phyloP scores from a whole-genome alignment of 768 basidiomycete species.

The Cantharellus anzutake region DNA sequence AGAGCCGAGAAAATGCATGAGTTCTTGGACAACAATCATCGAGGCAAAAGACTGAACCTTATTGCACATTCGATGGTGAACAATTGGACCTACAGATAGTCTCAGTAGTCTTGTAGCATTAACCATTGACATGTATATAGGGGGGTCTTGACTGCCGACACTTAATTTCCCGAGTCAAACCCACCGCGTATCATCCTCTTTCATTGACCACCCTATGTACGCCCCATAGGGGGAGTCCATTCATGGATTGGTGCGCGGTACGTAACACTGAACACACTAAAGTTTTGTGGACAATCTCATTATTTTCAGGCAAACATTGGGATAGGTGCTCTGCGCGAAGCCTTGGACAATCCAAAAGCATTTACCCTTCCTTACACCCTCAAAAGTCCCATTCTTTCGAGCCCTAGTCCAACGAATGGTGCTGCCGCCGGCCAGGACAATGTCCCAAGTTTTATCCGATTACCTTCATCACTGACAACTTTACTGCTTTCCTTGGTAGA shows the following conservation, averaged over 20 bases:
- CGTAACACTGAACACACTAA: conserved; percentile 15
- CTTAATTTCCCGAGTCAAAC: conserved; percentile 70
- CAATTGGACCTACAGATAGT: neutral
- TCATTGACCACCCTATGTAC: conserved; percentile 82
- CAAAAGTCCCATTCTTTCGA: conserved; percentile 22
- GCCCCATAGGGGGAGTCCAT: conserved; percentile 89
- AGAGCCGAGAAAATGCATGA: conserved; percentile 60
- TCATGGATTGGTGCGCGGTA: conserved; percentile 98
- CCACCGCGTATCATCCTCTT: conserved; percentile 64
- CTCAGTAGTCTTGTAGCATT: neutral
- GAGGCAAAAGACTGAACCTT: conserved; percentile 73
- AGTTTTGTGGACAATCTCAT: neutral
- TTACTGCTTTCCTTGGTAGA: conserved; percentile 78
- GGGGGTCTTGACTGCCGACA: conserved; percentile 91
- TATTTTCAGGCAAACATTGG: conserved; percentile 64
- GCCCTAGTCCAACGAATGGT: conserved; percentile 6
- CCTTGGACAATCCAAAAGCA: conserved; percentile 4
- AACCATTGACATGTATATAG: conserved; percentile 8
- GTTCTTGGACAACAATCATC: conserved; percentile 43
- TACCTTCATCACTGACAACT: conserved; percentile 28
- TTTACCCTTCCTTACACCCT: conserved; percentile 21
- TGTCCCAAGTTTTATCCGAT: conserved; percentile 1
- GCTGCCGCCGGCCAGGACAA: neutral
- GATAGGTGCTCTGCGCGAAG: conserved; percentile 32
- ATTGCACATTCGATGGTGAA: conserved; percentile 81